phyloP scores from a whole-genome alignment of 2,329 filamentous ascomycete species.

The Teratosphaeria zuluensis region DNA sequence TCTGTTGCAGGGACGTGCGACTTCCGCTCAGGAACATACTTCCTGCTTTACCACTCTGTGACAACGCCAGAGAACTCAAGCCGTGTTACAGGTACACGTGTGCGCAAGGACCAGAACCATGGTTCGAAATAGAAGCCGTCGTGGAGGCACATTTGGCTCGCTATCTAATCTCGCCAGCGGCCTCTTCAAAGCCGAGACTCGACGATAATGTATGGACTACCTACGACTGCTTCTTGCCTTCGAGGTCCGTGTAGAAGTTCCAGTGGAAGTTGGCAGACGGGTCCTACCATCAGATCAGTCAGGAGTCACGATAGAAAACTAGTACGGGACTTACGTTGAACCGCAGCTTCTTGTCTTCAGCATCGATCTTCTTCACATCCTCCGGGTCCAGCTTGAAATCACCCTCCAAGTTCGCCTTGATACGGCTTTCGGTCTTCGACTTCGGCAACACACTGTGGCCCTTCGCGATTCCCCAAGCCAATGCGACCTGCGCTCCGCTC shows the following conservation, averaged over 20 bases:
- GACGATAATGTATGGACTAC: not conserved
- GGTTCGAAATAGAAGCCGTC: not conserved
- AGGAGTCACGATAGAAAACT: constrained; percentile 40
- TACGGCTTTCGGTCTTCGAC: constrained; percentile 33
- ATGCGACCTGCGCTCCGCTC: constrained; percentile 40
- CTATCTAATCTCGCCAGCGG: not conserved
- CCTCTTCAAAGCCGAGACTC: not conserved
- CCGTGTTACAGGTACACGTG: not conserved
- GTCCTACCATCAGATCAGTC: constrained; percentile 18
- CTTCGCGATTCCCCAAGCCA: constrained; percentile 46
- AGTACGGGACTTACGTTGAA: constrained; percentile 45
- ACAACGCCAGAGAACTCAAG: not conserved
- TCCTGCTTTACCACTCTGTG: not conserved
- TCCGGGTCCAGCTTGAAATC: constrained; percentile 51
- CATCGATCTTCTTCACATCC: constrained; percentile 48
- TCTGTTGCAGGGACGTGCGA: not conserved
- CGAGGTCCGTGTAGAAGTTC: constrained; percentile 49
- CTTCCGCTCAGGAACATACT: not conserved
- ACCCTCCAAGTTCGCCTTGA: constrained; percentile 26
- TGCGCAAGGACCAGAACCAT: not conserved
- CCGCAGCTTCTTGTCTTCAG: constrained; percentile 50
- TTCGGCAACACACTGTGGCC: constrained; percentile 44
- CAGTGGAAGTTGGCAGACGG: constrained; percentile 20
- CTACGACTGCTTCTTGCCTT: constrained; percentile 39
- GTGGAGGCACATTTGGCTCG: not conserved